phyloP scores from a whole-genome alignment of 495 filamentous ascomycete species.

The Chaetomium cochliodes region DNA sequence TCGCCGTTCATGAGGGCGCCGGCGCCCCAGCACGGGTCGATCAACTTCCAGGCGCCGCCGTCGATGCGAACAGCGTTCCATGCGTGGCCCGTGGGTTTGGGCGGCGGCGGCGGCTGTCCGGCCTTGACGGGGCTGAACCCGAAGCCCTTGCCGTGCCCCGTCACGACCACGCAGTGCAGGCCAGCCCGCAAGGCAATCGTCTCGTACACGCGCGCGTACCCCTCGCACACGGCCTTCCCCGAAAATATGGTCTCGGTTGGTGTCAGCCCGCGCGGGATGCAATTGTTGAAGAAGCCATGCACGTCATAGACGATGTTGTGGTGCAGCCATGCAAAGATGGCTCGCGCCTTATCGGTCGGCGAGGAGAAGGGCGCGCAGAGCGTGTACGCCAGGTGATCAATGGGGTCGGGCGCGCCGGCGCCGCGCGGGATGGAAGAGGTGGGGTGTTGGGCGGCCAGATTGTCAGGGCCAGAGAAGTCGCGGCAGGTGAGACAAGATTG shows the following conservation, averaged over 20 bases:
- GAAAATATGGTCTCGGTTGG: conserved; percentile 64
- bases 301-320: conserved; percentile 88
- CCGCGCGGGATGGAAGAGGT: conserved; percentile 63
- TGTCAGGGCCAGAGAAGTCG: conserved; percentile 81
- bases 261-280: conserved; percentile 59
- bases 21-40: conserved; percentile 93
- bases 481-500: conserved; percentile 70
- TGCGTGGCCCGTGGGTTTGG: conserved; percentile 61
- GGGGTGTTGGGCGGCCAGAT: conserved; percentile 74
- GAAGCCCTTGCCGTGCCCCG: conserved; percentile 85
- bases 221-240: conserved; percentile 85
- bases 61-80: conserved; percentile 94
- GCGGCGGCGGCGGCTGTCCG: conserved; percentile 57
- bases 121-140: conserved; percentile 58
- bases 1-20: conserved; percentile 55
- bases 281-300: conserved; percentile 69
- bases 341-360: conserved; percentile 82
- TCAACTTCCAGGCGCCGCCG: conserved; percentile 81
- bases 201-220: conserved; percentile 82
- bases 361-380: conserved; percentile 79
- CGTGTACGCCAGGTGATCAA: conserved; percentile 67
- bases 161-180: conserved; percentile 65
- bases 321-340: conserved; percentile 92
- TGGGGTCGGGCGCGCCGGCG: conserved; percentile 45
- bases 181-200: conserved; percentile 72